Base-by-base conservation (phyloP, 306 rosid genomes). In the Abrus pulchellus region DNA sequence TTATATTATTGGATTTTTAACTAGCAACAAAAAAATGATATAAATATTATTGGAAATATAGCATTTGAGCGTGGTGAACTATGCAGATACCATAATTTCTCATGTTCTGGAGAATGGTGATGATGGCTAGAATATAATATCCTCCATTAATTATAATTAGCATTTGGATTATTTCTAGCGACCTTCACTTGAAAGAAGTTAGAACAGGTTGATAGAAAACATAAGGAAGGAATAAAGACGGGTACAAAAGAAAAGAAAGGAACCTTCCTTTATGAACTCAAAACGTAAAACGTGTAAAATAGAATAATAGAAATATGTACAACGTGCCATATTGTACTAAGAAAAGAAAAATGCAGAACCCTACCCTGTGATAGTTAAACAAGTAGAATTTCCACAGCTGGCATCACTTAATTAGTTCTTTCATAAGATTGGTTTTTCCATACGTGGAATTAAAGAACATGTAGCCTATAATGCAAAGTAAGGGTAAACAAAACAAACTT, bases 251-350 rank as follows among this genome's bases (percentile, higher is more conserved):
- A 3, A 50, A 50, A 69, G 28, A 68, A 54, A 54, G 29, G 12
- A 5, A 6, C 9, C 28, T 38, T 74, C 54, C 44, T 74, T 41
- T 41, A 41, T 12, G 29, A 74, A 41, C 41, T 5, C 5, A 73
- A 33, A 50, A 5, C 52, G 2, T 20, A 54, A 20, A 73, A 13
- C 50, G n/a, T 7, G 50, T 40, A 32, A 8, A n/a, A 8, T 20
- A 20, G 52, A 41, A 65, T n/a, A 36, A 36, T 55, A 43, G 71
- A 47, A 61, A 75, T 34, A 55, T 28, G 68, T 41, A 56, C 10
- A 73, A 73, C 67, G 49, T 74, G 56, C 10, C 20, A 47, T 30
- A 30, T 59, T 29, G 20, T 47, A 27, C 14, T 6, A 30, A 10
- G 10, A 7, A 36, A 33, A 49, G 30, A 32, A n/a, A 28, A 0